Conservation (phyloP, 371 early-diverging fungal species). For the Lichtheimia ornata region DNA sequence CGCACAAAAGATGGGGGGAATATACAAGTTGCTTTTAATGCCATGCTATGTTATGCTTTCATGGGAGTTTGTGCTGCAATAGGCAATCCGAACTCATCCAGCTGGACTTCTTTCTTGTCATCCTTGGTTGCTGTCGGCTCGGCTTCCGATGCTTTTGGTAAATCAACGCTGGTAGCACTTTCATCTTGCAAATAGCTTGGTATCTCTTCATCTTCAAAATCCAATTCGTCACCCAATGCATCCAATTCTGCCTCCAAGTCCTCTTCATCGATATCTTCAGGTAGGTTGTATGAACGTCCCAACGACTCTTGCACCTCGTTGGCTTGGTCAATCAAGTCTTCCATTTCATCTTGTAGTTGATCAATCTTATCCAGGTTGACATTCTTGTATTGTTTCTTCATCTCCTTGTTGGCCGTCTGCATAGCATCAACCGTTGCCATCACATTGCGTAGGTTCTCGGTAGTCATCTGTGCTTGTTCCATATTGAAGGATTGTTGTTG, state of each 20-base stretch:
- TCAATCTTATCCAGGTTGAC: constrained; percentile 92
- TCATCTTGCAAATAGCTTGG: constrained; percentile 69
- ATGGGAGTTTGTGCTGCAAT: constrained; percentile 47
- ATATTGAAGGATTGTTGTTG: constrained; percentile 96
- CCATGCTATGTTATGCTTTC: constrained; percentile 35
- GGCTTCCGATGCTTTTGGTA: constrained; percentile 54
- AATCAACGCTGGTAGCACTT: constrained; percentile 29
- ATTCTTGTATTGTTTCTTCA: constrained; percentile 94
- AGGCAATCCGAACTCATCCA: constrained; percentile 65
- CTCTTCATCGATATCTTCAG: constrained; percentile 95
- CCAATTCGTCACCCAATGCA: constrained; percentile 89
- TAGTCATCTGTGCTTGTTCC: constrained; percentile 94
- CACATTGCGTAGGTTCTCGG: constrained; percentile 93
- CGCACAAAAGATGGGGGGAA: no score
- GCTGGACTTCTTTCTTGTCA: constrained; percentile 32
- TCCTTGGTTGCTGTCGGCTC: constrained; percentile 31
- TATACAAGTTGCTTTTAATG: no score
- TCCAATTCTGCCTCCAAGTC: constrained; percentile 98
- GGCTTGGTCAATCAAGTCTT: constrained; percentile 92
- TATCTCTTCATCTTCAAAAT: constrained; percentile 77
- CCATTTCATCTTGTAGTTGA: constrained; percentile 95
- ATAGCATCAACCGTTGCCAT: constrained; percentile 93
- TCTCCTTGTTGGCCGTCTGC: constrained; percentile 88
- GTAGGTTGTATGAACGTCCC: constrained; percentile 87
- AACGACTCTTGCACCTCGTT: constrained; percentile 95